Base-by-base conservation (phyloP, 495 filamentous ascomycete species). In the Lepidopterella palustris region DNA sequence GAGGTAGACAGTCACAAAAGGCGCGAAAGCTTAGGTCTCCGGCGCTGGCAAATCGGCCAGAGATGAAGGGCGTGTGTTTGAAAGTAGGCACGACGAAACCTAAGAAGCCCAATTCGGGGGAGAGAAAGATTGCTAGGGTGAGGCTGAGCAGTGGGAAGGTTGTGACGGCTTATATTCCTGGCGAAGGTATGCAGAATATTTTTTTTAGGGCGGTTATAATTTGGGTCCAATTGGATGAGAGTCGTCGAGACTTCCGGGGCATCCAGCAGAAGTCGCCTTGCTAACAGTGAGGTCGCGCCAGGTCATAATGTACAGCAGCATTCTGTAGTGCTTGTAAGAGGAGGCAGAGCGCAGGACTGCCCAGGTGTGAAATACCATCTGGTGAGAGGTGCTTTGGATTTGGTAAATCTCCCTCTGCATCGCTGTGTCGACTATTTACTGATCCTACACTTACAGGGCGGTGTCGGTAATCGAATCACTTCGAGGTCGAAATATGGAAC, bases 241-340 rank as follows among this genome's bases (percentile, higher is more conserved):
- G 23, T 4, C 3, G 47, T 47, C 5, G 48, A 2, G 28, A 31
- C 18, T 28, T 31, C 15, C 2, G 51, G 15, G 21, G 18, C 8
- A 27, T 27, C 3, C 39, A 39, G 13, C 8, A 21, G 23, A 48
- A 4, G 25, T 42, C 31, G 13, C 2, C 8, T 50, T 5, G 55
- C 52, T 52, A 27, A 42, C 24, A 42, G 48, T 56, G 52, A 58
- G 21, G 21, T 26, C n/a, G n/a, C 18, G 13, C 23, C 69, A 86
- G 85, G 93, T 29, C 93, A 98, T 77, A 98, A 97, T 78, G 89
- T 96, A 63, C 92, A 96, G 79, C 93, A 97, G 82, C 93, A 99
- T 79, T 90, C 87, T 70, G 93, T 98, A 29, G 93, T 98, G 53
- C 77, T 97, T 60, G 91, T 97, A 11, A 80, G 93, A 58, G 93